phyloP scores from a whole-genome alignment of 2,329 filamentous ascomycete genomes.

The Pseudopyrenochaeta lycopersici region DNA sequence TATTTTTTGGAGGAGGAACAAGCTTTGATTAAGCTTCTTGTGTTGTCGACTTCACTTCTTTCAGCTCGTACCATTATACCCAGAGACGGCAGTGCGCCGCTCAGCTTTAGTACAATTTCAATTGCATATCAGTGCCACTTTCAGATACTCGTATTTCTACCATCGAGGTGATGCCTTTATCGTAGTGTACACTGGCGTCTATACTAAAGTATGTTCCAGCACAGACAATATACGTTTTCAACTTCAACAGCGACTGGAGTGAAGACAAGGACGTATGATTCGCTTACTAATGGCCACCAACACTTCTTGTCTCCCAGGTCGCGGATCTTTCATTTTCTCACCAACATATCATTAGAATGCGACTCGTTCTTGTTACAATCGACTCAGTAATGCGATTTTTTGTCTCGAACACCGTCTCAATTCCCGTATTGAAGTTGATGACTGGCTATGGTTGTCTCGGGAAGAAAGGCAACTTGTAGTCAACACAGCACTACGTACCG shows the following conservation, averaged over 20 bases:
- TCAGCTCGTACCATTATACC: slow-evolving; percentile 17
- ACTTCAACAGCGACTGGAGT: no score
- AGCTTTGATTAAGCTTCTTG: slow-evolving; percentile 11
- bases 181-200: not conserved
- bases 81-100: slow-evolving; percentile 16
- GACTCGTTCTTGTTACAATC: no score
- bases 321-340: not conserved
- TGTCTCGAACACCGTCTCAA: not conserved
- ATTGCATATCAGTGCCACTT: not conserved
- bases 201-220: not conserved
- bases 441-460: not conserved
- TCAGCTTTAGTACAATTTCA: slow-evolving; percentile 7
- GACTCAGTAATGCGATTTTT: not conserved
- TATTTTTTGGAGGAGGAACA: slow-evolving; percentile 44
- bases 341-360: not conserved
- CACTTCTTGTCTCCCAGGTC: not conserved
- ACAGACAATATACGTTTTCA: no score
- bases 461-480: no score
- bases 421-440: not conserved
- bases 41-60: slow-evolving; percentile 2
- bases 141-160: no score
- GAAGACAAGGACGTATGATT: not conserved
- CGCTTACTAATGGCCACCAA: not conserved
- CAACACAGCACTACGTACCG: slow-evolving; percentile 1
- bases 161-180: not conserved